Base-by-base conservation (phyloP, 2,329 filamentous ascomycete species). In the Fusarium annulatum region DNA sequence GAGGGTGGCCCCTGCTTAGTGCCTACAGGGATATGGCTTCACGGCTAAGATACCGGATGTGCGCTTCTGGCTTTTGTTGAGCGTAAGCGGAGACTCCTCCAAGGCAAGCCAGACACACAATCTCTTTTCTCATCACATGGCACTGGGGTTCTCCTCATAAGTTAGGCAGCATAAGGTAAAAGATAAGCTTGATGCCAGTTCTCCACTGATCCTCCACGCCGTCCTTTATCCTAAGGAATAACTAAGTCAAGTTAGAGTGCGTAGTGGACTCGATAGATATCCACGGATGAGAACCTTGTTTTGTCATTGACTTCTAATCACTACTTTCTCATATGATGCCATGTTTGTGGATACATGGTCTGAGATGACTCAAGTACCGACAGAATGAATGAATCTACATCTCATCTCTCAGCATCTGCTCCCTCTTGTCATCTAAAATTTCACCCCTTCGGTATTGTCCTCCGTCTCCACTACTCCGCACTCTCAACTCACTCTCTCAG, bases 391-490 rank as follows among this genome's bases (percentile, higher is more conserved):
- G 45, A 48, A 58, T 58, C 55, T 66, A 30, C 52, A 72, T 55
- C 56, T 59, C 67, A 63, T 71, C 43, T 68, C 42, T 46, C 46
- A 23, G 28, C 36, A 26, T 52, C n/a, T 49, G 10, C 43, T 42
- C 48, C 42, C 43, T 70, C 49, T 61, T 23, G 28, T 43, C 23
- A 48, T 60, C 52, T 65, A 38, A 60, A 64, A 64, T 58, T 66
- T 73, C 53, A 63, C 69, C 52, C 64, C 63, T 66, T 64, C 56
- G 60, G 71, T 43, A 60, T 56, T 41, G 23, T 60, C 38, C 36
- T 36, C 57, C 49, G 59, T 67, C 75, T 59, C 75, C 72, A 66
- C 71, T 76, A 77, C 76, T 77, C 76, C 76, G 76, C 74, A 74
- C 58, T 74, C 36, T 66, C 64, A 23, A 34, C 48, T 26, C 49